Percentiles rank a stretch among this genome's conserved stretches.
Conservation (phyloP, 2,329 filamentous ascomycete species). For the Claviceps purpurea region DNA sequence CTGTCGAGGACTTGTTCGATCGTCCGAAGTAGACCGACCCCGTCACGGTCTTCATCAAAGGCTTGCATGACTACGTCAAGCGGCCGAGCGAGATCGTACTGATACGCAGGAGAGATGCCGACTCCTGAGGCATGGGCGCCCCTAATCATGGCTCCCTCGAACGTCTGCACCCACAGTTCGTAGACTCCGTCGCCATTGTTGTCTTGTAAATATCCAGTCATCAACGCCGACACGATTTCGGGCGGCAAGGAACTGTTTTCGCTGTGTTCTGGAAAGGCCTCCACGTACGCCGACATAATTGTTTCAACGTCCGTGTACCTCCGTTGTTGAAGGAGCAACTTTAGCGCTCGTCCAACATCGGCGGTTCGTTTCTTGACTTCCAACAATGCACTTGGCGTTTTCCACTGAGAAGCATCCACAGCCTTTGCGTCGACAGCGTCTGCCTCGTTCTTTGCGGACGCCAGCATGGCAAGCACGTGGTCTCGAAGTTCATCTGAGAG, state of each 20-base stretch:
- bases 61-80: constrained; percentile 36
- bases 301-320: constrained; percentile 41
- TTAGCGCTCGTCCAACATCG: constrained; percentile 19
- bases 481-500: constrained; percentile 17
- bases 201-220: constrained; percentile 50
- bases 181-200: constrained; percentile 46
- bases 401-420: background rate
- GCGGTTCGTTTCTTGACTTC: constrained; percentile 16
- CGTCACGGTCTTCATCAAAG: constrained; percentile 26
- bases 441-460: background rate
- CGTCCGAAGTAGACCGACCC: constrained; percentile 32
- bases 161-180: constrained; percentile 51
- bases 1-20: constrained; percentile 42
- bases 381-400: constrained; percentile 9
- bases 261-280: constrained; percentile 23
- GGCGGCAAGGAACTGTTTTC: constrained; percentile 30
- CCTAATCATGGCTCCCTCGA: constrained; percentile 34
- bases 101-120: constrained; percentile 30
- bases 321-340: constrained; percentile 21
- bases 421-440: background rate
- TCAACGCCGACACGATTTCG: constrained; percentile 48
- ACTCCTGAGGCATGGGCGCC: constrained; percentile 11
- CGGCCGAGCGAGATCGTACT: constrained; percentile 38
- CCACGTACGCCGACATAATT: constrained; percentile 41
- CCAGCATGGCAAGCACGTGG: constrained; percentile 14